Evolutionary conservation across 345 rosid genomes (phyloP), one percentile per base, ranked within the genome.

Genomic region (Eucalyptus tenuipes): DNA sequence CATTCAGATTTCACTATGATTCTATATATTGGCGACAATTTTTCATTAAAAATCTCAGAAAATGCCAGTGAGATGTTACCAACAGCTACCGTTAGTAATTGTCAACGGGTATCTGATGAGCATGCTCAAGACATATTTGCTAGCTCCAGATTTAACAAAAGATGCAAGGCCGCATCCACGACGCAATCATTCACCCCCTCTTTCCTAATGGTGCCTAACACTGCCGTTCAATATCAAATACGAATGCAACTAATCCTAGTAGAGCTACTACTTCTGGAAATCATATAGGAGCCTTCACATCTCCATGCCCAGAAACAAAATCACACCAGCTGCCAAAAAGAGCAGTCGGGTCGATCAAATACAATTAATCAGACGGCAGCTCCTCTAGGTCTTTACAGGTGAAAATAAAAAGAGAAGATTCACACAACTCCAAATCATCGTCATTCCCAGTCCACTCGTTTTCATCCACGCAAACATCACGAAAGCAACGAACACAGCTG

Each of bases 121-220:
- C 47, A 20, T 2, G 0, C 47, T 2, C 24, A 47, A 75, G 84
- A 37, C 84, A 75, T 75, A 40, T 40, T 75, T 37, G 84, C 84
- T 75, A 75, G 29, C 84, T 10, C 84, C 5, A 1, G 84, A 75
- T 75, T 75, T 22, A 37, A 75, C 84, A 2, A 20, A 37, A 75
- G 84, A 75, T 20, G 84, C 9, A 40, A 75, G 29, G 47, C 47
- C 0, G 15, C 82, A 75, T 40, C 47, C 47, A 75, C 84, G 13
- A 20, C 0, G 29, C 47, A 75, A 75, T 40, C 5, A 18, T 10
- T 2, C 45, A 9, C 1, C 81, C 1, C 81, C 0, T 33, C 81
- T 33, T 71, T 1, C 81, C 81, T 37, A 71, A 20, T 33, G 25
- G 45, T 2, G 2, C 1, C 25, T 4, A 71, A 33, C 25, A 11